Evolutionary conservation across 140 eudicot genomes (phyloP).

Genomic region (Stevia rebaudiana): DNA sequence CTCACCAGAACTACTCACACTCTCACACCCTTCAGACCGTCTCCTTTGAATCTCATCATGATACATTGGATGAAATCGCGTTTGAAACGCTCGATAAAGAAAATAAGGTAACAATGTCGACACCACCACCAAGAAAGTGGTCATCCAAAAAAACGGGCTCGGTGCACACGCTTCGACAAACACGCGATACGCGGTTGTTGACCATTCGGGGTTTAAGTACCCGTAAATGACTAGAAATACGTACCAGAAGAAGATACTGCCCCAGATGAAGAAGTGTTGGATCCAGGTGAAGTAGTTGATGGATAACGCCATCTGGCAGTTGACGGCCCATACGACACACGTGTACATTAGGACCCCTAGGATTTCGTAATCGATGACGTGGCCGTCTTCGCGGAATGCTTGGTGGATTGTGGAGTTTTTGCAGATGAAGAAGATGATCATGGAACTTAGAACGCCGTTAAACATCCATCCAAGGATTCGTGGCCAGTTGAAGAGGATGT

Average conservation of each 20-base stretch:
- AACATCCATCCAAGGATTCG: constrained; percentile 93
- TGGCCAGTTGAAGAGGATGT: constrained; percentile 90
- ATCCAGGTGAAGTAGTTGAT: constrained; percentile 97
- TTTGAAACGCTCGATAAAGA: constrained; percentile 63
- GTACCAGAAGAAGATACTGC: constrained; percentile 77
- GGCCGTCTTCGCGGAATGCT: constrained; percentile 79
- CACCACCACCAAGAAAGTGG: constrained; percentile 54
- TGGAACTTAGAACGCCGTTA: constrained; percentile 66
- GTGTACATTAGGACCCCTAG: constrained; percentile 81
- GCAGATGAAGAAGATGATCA: constrained; percentile 76
- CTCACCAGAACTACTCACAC: constrained; percentile 19
- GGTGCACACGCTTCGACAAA: constrained; percentile 86
- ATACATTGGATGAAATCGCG: constrained; percentile 73
- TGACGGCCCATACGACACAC: constrained; percentile 85
- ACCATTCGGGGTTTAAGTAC: constrained; percentile 40
- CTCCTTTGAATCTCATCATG: constrained; percentile 65
- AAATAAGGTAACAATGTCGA: constrained; percentile 63
- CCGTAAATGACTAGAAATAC: constrained; percentile 62
- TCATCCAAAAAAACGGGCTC: constrained; percentile 75
- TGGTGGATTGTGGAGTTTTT: constrained; percentile 47
- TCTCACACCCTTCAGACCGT: constrained; percentile 40
- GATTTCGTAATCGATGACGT: constrained; percentile 54
- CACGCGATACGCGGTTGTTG: constrained; percentile 78
- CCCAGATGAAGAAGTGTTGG: constrained; percentile 97
- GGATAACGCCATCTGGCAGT: constrained; percentile 92